Evolutionary conservation across 306 rosid species (phyloP).

Genomic region (Myrica gale): DNA sequence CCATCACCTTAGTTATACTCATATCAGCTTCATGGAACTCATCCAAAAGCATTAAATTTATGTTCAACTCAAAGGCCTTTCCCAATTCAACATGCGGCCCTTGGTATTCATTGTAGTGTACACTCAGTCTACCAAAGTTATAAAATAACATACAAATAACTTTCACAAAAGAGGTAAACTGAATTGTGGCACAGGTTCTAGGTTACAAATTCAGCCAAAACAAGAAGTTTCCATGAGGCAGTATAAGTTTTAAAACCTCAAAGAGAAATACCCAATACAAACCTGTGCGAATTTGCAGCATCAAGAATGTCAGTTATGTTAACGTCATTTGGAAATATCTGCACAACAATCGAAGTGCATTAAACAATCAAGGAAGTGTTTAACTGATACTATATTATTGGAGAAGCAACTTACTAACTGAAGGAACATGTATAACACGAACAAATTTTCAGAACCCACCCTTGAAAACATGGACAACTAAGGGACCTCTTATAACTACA

Average conservation of each 20-base stretch:
- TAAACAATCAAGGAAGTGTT: slow-evolving; percentile 11
- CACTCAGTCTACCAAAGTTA: not conserved
- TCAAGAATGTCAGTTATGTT: slow-evolving; percentile 58
- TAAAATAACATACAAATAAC: not conserved
- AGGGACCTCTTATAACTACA: not conserved
- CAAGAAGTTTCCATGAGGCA: not conserved
- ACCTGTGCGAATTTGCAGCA: slow-evolving; percentile 68
- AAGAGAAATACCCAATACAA: slow-evolving; percentile 21
- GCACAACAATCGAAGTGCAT: slow-evolving; percentile 31
- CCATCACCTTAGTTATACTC: not conserved
- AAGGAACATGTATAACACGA: not conserved
- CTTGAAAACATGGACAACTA: not conserved
- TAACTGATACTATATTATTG: slow-evolving; percentile 6
- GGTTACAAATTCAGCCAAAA: not conserved
- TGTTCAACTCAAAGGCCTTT: not conserved
- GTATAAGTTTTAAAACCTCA: not conserved
- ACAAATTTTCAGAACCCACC: not conserved
- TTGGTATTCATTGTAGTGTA: not conserved
- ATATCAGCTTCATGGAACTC: not conserved
- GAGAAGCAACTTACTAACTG: not conserved
- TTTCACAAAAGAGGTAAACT: not conserved
- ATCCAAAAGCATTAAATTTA: not conserved
- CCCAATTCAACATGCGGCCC: not conserved
- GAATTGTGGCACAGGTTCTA: not conserved
- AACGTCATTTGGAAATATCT: slow-evolving; percentile 84